Conservation (phyloP, 2,329 filamentous ascomycete species). For the Nectriaceae sp. region DNA sequence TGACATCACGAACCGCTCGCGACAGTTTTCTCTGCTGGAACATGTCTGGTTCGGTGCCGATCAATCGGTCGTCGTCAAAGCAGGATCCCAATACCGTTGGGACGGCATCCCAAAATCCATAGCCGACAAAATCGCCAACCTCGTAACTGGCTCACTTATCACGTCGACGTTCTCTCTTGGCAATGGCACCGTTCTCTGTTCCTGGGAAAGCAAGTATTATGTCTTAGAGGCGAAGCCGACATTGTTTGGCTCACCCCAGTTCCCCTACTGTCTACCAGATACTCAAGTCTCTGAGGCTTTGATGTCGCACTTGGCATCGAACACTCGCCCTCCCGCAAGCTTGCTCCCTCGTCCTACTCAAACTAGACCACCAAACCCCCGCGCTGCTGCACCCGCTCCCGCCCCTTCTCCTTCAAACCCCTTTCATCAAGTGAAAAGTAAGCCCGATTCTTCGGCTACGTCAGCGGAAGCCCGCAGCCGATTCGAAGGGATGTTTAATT, state of each 20-base stretch:
- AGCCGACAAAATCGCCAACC: not conserved
- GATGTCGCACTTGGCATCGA: slow-evolving; percentile 1
- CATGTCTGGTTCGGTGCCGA: slow-evolving; percentile 6
- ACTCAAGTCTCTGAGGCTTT: not conserved
- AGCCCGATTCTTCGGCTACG: not conserved
- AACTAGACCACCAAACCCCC: not conserved
- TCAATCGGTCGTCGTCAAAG: slow-evolving; percentile 3
- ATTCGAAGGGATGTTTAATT: slow-evolving; percentile 7
- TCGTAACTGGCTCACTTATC: not conserved
- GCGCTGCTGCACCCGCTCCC: not conserved
- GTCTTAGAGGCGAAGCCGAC: slow-evolving; percentile 4
- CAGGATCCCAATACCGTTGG: slow-evolving; percentile 1
- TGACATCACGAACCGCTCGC: not conserved
- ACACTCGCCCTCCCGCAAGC: slow-evolving; percentile 1
- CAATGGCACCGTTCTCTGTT: slow-evolving; percentile 5
- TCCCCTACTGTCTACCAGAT: slow-evolving; percentile 1
- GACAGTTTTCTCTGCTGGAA: slow-evolving; percentile 1
- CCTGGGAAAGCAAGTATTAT: slow-evolving; percentile 8
- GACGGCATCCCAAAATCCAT: not conserved
- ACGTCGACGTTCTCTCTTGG: not conserved
- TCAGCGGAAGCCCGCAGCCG: slow-evolving; percentile 2
- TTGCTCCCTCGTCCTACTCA: not conserved
- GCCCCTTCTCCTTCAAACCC: not conserved
- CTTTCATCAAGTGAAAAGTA: too few relatives aligned
- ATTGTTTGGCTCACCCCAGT: not conserved